Conservation (phyloP, 1,139 yeast genomes). For the Sugiyamaella paludigena region DNA sequence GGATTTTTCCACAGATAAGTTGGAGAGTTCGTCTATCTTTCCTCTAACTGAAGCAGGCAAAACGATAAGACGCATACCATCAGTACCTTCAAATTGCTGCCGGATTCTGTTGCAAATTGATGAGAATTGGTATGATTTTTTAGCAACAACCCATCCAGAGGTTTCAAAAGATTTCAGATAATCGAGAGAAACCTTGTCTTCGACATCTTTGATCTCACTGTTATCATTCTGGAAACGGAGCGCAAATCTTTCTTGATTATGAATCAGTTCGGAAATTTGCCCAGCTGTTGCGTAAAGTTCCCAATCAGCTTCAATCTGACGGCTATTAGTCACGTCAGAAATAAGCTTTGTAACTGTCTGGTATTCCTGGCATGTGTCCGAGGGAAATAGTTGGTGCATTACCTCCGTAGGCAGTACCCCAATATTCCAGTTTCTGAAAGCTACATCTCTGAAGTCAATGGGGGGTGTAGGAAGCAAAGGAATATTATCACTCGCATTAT, state of each 20-base stretch:
- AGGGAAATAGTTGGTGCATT: background rate
- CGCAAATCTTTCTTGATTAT: conserved; percentile 12
- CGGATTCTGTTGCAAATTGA: background rate
- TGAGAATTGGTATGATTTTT: background rate
- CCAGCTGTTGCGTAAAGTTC: background rate
- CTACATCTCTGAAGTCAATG: conserved; percentile 10
- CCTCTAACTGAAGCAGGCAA: too few species aligned
- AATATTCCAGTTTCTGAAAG: background rate
- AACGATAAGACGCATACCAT: too few species aligned
- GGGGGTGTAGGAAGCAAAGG: conserved; percentile 15
- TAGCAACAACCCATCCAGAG: conserved; percentile 7
- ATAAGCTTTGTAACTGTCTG: background rate
- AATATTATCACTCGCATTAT: too few species aligned
- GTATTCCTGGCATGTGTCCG: background rate
- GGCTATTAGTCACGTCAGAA: background rate
- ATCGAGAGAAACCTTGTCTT: too few species aligned
- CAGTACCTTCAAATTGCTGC: too few species aligned
- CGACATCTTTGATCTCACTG: too few species aligned
- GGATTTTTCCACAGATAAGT: background rate
- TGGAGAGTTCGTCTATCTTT: too few species aligned
- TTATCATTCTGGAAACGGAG: background rate
- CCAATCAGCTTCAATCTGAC: background rate
- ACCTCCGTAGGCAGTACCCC: conserved; percentile 12
- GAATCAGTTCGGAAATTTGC: conserved; percentile 4
- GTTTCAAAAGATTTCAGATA: background rate